Conservation (phyloP, 257 asterid genomes). For the Solanum gandarillasii region DNA sequence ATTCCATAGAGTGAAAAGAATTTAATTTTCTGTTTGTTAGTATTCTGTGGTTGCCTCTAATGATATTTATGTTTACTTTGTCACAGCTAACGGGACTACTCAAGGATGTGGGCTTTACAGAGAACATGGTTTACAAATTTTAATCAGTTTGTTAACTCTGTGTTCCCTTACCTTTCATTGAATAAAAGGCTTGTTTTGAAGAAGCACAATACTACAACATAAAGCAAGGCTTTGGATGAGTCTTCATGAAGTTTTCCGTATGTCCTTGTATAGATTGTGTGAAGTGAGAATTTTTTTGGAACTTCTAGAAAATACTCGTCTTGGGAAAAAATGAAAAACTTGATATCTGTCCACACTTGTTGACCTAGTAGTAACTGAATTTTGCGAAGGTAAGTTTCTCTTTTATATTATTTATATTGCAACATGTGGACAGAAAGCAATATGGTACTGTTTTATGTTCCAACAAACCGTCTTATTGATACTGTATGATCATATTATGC, state of each 20-base stretch:
- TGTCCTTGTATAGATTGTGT: not conserved
- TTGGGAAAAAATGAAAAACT: not conserved
- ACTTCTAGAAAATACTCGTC: not conserved
- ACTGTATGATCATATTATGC: not conserved
- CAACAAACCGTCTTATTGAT: not conserved
- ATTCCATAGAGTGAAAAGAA: not conserved
- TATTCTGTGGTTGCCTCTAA: not conserved
- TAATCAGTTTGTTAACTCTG: conserved; percentile 10
- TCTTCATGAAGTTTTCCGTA: not conserved
- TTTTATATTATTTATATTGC: not conserved
- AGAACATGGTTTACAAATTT: conserved; percentile 82
- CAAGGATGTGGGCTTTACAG: conserved; percentile 70
- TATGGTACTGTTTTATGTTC: not conserved
- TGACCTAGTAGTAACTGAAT: not conserved
- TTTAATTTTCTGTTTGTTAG: not conserved
- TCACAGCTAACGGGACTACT: conserved; percentile 71
- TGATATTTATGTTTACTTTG: not conserved
- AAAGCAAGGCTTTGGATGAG: not conserved
- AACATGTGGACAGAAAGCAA: not conserved
- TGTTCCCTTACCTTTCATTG: not conserved
- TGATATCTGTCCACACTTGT: not conserved
- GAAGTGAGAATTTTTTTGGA: not conserved
- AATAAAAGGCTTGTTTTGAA: conserved; percentile 3
- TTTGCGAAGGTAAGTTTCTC: not conserved
- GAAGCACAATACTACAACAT: not conserved